Evolutionary conservation across 352 stramenopile genomes (phyloP).

Genomic region (Phytopythium helicoides): DNA sequence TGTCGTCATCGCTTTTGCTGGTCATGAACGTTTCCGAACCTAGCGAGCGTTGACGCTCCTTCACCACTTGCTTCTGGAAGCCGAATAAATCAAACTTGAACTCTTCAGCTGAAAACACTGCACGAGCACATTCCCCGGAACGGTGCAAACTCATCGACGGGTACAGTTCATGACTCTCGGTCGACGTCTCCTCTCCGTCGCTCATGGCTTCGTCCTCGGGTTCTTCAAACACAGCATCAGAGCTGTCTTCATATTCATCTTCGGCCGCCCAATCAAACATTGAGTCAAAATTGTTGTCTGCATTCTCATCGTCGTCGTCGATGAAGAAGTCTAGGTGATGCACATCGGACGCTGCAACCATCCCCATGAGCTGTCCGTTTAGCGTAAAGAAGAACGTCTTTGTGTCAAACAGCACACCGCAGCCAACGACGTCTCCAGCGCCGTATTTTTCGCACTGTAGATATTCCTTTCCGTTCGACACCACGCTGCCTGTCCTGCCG

Average conservation of each 20-base stretch:
- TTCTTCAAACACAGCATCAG: slow-evolving; percentile 16
- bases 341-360: slow-evolving; percentile 45
- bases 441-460: slow-evolving; percentile 53
- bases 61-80: slow-evolving; percentile 47
- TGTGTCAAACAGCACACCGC: slow-evolving; percentile 51
- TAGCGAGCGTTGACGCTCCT: slow-evolving; percentile 40
- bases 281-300: background rate
- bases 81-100: slow-evolving; percentile 47
- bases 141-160: slow-evolving; percentile 48
- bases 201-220: slow-evolving; percentile 3
- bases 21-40: background rate
- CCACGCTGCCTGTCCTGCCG: slow-evolving; percentile 48
- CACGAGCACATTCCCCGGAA: slow-evolving; percentile 38
- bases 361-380: slow-evolving; percentile 49
- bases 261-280: background rate
- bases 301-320: slow-evolving; percentile 8
- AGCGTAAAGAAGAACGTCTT: slow-evolving; percentile 76
- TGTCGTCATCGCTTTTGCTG: slow-evolving; percentile 25
- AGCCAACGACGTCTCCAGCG: slow-evolving; percentile 54
- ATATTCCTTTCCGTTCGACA: slow-evolving; percentile 44
- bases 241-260: background rate
- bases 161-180: slow-evolving; percentile 22
- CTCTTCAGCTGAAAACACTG: slow-evolving; percentile 13
- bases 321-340: slow-evolving; percentile 43
- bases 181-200: background rate